Conservation (phyloP, 305 asterid genomes). For the Solanum hybrid region DNA sequence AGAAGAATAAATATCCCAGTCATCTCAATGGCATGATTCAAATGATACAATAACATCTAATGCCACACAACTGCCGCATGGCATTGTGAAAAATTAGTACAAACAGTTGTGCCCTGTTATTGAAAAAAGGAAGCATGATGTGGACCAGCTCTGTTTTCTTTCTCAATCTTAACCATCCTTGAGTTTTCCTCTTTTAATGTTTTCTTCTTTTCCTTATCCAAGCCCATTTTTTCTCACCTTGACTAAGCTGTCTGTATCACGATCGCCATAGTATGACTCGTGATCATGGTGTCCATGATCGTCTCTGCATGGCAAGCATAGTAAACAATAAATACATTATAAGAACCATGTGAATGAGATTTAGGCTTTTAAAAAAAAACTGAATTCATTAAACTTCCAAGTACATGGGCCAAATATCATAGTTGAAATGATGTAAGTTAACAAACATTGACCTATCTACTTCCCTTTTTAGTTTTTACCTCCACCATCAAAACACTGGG, state of each 20-base stretch:
- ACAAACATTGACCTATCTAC: background rate
- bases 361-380: background rate
- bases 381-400: background rate
- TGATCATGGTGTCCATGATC: conserved; percentile 90
- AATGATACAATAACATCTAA: background rate
- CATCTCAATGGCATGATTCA: background rate
- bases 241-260: conserved; percentile 80
- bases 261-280: conserved; percentile 95
- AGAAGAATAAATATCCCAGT: conserved; percentile 10
- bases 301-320: conserved; percentile 37
- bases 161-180: background rate
- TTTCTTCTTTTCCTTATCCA: conserved; percentile 4
- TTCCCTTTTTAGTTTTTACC: background rate
- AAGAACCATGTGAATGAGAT: background rate
- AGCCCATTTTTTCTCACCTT: conserved; percentile 33
- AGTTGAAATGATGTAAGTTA: background rate
- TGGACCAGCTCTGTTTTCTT: background rate
- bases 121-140: background rate
- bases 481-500: background rate
- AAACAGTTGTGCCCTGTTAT: background rate
- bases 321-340: background rate
- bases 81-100: background rate
- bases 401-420: background rate
- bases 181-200: background rate
- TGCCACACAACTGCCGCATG: background rate